These are phyloP conservation scores for Cytauxzoon felis DNA, from an alignment of 169 alveolate species.

Conservation along the genomic window DNA sequence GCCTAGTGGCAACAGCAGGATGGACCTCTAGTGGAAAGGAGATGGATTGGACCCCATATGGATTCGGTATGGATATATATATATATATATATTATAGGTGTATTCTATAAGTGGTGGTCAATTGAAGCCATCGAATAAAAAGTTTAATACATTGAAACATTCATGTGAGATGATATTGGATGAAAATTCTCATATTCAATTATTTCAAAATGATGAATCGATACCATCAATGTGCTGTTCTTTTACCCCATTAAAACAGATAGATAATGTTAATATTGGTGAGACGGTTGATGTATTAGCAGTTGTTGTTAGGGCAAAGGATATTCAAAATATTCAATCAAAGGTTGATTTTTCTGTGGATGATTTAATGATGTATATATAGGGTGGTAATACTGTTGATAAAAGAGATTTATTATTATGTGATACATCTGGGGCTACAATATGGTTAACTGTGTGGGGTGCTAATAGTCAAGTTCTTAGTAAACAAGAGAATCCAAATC, in stretches of 20 bases:
- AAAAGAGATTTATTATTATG: conserved; percentile 62
- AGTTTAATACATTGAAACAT: conserved; percentile 66
- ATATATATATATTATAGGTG: conserved; percentile 11
- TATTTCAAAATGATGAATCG: conserved; percentile 59
- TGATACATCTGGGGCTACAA: conserved; percentile 61
- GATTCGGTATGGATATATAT: no score
- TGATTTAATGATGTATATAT: conserved; percentile 1
- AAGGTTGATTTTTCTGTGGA: conserved; percentile 47
- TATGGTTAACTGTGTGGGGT: conserved; percentile 72
- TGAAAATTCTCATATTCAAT: conserved; percentile 66
- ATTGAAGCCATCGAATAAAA: conserved; percentile 67
- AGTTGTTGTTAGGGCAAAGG: conserved; percentile 28
- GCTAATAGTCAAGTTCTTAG: conserved; percentile 34
- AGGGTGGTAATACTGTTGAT: conserved; percentile 63
- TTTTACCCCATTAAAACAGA: conserved; percentile 55
- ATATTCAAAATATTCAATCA: conserved; percentile 9
- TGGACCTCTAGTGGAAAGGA: no score
- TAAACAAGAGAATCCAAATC: conserved; percentile 29
- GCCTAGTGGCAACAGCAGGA: no score
- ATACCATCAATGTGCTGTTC: conserved; percentile 66
- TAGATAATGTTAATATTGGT: conserved; percentile 59
- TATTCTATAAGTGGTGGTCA: conserved; percentile 73
- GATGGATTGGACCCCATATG: no score
- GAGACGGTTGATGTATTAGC: conserved; percentile 69
- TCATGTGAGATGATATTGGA: conserved; percentile 70